Base-by-base conservation (phyloP, 164 flowering plant species). In the Vitis vinifera region DNA sequence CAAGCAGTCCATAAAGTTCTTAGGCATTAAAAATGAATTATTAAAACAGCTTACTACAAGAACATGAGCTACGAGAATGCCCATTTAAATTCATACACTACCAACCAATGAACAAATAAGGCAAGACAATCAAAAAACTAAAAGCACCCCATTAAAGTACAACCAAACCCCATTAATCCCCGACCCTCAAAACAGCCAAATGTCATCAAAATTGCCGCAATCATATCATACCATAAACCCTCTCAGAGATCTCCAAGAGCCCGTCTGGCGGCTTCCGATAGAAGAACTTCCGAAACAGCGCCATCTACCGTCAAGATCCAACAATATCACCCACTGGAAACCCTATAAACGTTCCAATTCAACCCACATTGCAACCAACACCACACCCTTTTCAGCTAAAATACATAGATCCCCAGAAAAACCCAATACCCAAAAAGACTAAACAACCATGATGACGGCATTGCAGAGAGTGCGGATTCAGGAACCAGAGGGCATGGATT, bases 261-360 rank as follows among this genome's bases (percentile, higher is more conserved):
- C 89, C 88, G 48, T 89, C 93, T n/a, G 91, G 91, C 31, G 89
- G 93, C 75, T 87, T 89, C 76, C 81, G 48, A 70, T 76, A 82
- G 59, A 87, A 89, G 71, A 87, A 76, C 73, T 77, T 86, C 59
- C 88, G 68, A 65, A 86, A 86, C 77, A 86, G 71, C 13, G 91
- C 89, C 93, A 89, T 87, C 10, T 52, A 10, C 55, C 48, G 30
- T 57, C 56, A 31, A 64, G 69, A 71, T 67, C 75, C 64, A 27
- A 72, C 16, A 47, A 68, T 62, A 66, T 9, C 52, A 19, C 55
- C 63, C 10, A 44, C 23, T n/a, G 44, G 59, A 70, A 44, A 8
- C 53, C 68, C 68, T 59, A 68, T 11, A 59, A 74, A 44, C 7
- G 30, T 65, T n/a, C 58, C 53, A 68, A 71, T 23, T 58, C 55